Percentiles rank a stretch among this genome's conserved stretches.
Conservation (phyloP, 2,329 filamentous ascomycete genomes). For the Clonostachys rhizophaga region DNA sequence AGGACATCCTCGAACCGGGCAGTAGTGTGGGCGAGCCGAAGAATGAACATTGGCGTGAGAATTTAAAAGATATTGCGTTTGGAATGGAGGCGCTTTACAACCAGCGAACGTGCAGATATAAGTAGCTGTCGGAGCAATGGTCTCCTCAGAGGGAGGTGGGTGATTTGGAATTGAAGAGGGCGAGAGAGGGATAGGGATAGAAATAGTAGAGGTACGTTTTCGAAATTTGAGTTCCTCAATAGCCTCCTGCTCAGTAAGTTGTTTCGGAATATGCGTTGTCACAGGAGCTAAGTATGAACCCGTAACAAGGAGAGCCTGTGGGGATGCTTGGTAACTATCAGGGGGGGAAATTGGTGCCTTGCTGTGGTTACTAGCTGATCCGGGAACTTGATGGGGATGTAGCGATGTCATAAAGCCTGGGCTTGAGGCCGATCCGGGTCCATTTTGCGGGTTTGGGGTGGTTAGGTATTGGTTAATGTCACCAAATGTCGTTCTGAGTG, state of each 20-base stretch:
- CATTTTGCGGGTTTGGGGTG: slow-evolving; percentile 15
- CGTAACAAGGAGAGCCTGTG: slow-evolving; percentile 31
- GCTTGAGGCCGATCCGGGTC: slow-evolving; percentile 26
- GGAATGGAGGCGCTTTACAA: slow-evolving; percentile 70
- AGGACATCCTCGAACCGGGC: slow-evolving; percentile 57
- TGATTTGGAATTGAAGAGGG: slow-evolving; percentile 21
- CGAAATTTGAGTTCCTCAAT: slow-evolving; percentile 37
- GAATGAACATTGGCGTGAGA: slow-evolving; percentile 74
- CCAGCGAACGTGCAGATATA: slow-evolving; percentile 57
- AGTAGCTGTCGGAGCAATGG: slow-evolving; percentile 22
- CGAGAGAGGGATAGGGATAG: too few relatives aligned
- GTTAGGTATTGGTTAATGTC: slow-evolving; percentile 16
- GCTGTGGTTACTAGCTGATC: slow-evolving; percentile 17
- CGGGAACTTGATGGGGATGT: slow-evolving; percentile 18
- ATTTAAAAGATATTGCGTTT: slow-evolving; percentile 73
- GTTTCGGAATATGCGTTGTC: slow-evolving; percentile 24
- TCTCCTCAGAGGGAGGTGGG: slow-evolving; percentile 32
- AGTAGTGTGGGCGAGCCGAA: slow-evolving; percentile 61
- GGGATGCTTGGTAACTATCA: slow-evolving; percentile 40
- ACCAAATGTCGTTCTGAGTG: slow-evolving; percentile 28
- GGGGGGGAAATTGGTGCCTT: slow-evolving; percentile 47
- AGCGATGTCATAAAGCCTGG: too few relatives aligned
- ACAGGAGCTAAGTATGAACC: slow-evolving; percentile 25
- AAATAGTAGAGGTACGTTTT: slow-evolving; percentile 27
- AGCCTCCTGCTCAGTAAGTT: too few relatives aligned